Percentiles rank a stretch among this genome's conserved stretches.
phyloP scores from a whole-genome alignment of 306 rosid genomes.

The Senna tora region DNA sequence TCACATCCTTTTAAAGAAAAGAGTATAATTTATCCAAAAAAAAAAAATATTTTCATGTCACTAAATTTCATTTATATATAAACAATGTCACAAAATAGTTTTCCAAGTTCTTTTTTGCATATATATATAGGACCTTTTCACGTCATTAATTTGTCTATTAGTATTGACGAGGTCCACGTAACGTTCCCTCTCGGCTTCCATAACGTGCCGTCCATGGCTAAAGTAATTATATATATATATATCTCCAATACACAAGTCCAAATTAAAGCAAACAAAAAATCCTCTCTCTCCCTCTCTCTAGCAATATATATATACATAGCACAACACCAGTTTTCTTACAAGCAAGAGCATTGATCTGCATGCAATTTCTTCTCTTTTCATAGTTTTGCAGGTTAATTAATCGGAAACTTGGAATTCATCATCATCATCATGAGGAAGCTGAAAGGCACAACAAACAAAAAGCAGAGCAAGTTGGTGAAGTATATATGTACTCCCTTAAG shows the following conservation, averaged over 20 bases:
- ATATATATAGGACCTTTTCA: background rate
- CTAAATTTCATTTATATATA: too few species aligned
- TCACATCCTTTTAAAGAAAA: too few species aligned
- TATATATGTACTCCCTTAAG: slow-evolving; percentile 43
- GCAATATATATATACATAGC: background rate
- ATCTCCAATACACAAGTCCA: slow-evolving; percentile 9
- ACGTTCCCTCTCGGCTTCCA: background rate
- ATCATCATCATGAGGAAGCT: slow-evolving; percentile 14
- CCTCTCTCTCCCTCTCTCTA: too few species aligned
- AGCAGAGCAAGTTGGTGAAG: slow-evolving; percentile 34
- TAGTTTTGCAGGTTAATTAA: background rate
- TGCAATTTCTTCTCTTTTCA: too few species aligned
- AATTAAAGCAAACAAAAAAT: background rate
- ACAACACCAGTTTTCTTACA: background rate
- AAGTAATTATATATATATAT: background rate
- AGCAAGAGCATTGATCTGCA: too few species aligned
- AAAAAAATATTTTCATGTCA: too few species aligned
- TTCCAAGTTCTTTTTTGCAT: background rate
- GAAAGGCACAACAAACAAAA: slow-evolving; percentile 25
- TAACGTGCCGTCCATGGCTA: slow-evolving; percentile 32
- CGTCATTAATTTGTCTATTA: background rate
- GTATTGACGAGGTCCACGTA: slow-evolving; percentile 23
- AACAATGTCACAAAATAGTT: too few species aligned
- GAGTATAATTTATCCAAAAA: too few species aligned
- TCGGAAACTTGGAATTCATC: background rate